Evolutionary conservation across 2,329 filamentous ascomycete genomes (phyloP).

Genomic region (Alternaria brassicae): DNA sequence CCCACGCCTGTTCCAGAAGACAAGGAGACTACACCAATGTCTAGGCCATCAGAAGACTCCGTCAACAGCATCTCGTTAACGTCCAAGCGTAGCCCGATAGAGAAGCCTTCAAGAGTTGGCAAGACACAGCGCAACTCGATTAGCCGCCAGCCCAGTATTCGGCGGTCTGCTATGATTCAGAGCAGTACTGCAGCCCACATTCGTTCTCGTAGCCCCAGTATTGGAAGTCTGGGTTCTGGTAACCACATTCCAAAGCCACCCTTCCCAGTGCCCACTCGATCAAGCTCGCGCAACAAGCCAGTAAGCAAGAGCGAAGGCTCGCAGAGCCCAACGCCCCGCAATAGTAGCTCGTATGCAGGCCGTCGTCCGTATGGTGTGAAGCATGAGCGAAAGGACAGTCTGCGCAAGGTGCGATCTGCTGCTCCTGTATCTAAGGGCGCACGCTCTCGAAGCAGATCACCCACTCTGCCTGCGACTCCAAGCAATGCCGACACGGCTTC

Average conservation of each 20-base stretch:
- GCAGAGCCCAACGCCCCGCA: constrained; percentile 73
- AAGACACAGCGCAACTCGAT: constrained; percentile 42
- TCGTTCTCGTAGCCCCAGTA: constrained; percentile 70
- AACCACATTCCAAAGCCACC: constrained; percentile 66
- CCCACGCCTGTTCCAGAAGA: constrained; percentile 54
- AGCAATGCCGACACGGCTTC: constrained; percentile 72
- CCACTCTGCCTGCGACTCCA: constrained; percentile 71
- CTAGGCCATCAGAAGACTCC: constrained; percentile 44
- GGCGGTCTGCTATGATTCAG: constrained; percentile 80
- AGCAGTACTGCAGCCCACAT: constrained; percentile 76
- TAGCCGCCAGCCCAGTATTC: constrained; percentile 66
- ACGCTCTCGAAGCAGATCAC: constrained; percentile 57
- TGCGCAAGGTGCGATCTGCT: constrained; percentile 85
- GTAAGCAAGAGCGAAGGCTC: constrained; percentile 76
- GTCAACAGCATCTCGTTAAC: constrained; percentile 25
- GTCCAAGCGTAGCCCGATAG: constrained; percentile 45
- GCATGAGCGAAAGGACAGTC: constrained; percentile 64
- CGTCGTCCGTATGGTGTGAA: constrained; percentile 51
- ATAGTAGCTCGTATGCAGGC: constrained; percentile 44
- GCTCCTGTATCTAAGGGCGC: constrained; percentile 67
- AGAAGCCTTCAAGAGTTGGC: constrained; percentile 45
- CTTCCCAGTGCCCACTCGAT: constrained; percentile 88
- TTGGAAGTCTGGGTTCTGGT: constrained; percentile 61
- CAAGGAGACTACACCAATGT: constrained; percentile 44
- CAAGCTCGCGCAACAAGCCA: constrained; percentile 80